Evolutionary conservation across 2,329 filamentous ascomycete species (phyloP).

Genomic region (Remersonia thermophila): DNA sequence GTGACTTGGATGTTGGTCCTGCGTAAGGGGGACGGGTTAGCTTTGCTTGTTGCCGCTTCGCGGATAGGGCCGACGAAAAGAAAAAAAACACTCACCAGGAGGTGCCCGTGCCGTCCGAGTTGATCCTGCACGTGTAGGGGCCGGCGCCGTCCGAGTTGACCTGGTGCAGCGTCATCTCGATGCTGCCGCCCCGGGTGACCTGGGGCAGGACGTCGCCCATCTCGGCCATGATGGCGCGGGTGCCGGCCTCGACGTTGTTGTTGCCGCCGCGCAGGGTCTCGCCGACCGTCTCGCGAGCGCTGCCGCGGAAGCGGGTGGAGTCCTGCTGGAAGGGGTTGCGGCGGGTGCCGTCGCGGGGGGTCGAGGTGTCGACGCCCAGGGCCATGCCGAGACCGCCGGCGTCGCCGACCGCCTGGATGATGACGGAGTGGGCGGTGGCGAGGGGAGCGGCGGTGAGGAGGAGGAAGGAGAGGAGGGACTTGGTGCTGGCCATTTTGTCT

Average conservation of each 20-base stretch:
- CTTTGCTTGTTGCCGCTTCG: background rate
- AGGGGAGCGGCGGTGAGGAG: constrained; percentile 42
- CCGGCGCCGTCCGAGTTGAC: constrained; percentile 56
- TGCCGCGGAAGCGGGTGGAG: constrained; percentile 47
- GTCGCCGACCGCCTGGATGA: constrained; percentile 45
- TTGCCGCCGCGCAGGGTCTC: constrained; percentile 44
- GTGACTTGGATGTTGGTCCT: constrained; percentile 40
- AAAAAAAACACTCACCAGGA: constrained; percentile 24
- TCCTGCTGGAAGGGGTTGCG: constrained; percentile 53
- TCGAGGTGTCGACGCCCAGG: constrained; percentile 38
- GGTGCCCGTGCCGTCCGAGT: constrained; percentile 43
- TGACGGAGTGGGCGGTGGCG: constrained; percentile 48
- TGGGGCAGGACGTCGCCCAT: constrained; percentile 47
- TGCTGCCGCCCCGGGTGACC: constrained; percentile 41
- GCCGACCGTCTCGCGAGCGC: constrained; percentile 39
- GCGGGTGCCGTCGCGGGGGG: constrained; percentile 48
- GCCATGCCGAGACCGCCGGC: constrained; percentile 43
- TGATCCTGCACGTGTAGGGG: constrained; percentile 54
- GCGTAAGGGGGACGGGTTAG: background rate
- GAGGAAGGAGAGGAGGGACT: constrained; percentile 28
- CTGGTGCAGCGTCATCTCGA: constrained; percentile 54
- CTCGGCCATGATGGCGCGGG: constrained; percentile 42
- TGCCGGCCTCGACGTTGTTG: constrained; percentile 46
- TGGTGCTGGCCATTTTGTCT: constrained; percentile 22
- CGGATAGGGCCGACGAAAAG: too few species aligned